Conservation (phyloP, 164 flowering plant species). For the Warburgia ugandensis region DNA sequence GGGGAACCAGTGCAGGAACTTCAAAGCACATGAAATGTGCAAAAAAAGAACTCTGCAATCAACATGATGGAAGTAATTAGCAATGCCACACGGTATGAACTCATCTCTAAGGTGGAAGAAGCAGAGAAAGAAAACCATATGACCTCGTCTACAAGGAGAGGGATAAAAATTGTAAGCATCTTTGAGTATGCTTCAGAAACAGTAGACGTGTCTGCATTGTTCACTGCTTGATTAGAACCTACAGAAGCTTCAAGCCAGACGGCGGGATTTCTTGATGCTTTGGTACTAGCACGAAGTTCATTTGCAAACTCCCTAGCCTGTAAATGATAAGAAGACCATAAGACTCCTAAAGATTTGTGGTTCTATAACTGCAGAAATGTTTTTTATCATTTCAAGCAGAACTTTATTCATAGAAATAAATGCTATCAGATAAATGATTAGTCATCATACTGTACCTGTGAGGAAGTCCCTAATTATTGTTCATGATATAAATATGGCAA, state of each 20-base stretch:
- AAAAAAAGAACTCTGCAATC: conserved; percentile 92
- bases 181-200: conserved; percentile 95
- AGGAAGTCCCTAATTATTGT: too few species aligned
- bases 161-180: conserved; percentile 93
- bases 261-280: conserved; percentile 80
- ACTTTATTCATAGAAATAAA: too few species aligned
- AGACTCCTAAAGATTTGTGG: neutral
- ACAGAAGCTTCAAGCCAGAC: conserved; percentile 93
- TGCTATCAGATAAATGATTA: too few species aligned
- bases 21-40: conserved; percentile 99
- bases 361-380: too few species aligned
- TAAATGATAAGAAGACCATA: conserved; percentile 12
- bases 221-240: conserved; percentile 57
- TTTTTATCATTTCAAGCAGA: too few species aligned
- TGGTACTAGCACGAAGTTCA: conserved; percentile 98
- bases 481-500: neutral
- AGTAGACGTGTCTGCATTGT: conserved; percentile 74
- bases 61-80: conserved; percentile 5
- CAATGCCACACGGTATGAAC: neutral
- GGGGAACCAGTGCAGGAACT: conserved; percentile 89
- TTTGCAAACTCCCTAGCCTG: conserved; percentile 99
- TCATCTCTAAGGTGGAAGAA: neutral
- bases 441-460: too few species aligned
- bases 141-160: conserved; percentile 98
- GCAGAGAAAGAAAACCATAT: conserved; percentile 1